Evolutionary conservation across 1,284 basidiomycete species (phyloP).

Genomic region (Naganishia liquefaciens): DNA sequence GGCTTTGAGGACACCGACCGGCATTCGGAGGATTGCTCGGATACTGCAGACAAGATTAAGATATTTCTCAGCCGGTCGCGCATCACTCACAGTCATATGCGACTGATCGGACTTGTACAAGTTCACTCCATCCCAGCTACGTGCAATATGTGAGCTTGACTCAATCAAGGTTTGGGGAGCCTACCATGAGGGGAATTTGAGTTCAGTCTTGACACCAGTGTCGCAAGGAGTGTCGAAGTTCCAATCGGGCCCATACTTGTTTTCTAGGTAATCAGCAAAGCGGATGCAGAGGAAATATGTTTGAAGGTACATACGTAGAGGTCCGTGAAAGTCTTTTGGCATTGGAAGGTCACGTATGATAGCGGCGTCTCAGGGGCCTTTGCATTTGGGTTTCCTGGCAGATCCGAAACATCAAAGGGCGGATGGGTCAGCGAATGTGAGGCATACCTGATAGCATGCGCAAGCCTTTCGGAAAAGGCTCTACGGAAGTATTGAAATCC

Average conservation of each 20-base stretch:
- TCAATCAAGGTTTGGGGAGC: not conserved
- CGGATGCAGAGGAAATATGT: no score
- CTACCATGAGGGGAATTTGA: constrained; percentile 35
- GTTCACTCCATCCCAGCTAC: constrained; percentile 56
- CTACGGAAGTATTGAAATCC: constrained; percentile 19
- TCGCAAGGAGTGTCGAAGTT: constrained; percentile 36
- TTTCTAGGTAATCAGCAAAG: no score
- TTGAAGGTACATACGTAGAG: constrained; percentile 3
- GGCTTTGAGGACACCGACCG: constrained; percentile 35
- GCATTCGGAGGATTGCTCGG: constrained; percentile 25
- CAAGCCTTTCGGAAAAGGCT: constrained; percentile 27
- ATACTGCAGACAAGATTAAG: not conserved
- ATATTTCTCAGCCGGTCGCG: not conserved
- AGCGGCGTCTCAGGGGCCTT: constrained; percentile 15
- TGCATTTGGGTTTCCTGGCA: constrained; percentile 38
- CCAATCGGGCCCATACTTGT: constrained; percentile 24
- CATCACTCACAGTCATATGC: constrained; percentile 37
- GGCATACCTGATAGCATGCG: constrained; percentile 21
- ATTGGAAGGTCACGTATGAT: constrained; percentile 19
- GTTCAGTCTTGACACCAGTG: constrained; percentile 52
- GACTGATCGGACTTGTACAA: constrained; percentile 41
- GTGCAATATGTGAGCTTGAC: not conserved
- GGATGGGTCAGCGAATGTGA: no score
- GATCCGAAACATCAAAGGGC: no score
- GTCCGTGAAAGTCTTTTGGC: constrained; percentile 16